Evolutionary conservation across 192 early-diverging fungal genomes (phyloP).

Genomic region (Coemansia sp.): DNA sequence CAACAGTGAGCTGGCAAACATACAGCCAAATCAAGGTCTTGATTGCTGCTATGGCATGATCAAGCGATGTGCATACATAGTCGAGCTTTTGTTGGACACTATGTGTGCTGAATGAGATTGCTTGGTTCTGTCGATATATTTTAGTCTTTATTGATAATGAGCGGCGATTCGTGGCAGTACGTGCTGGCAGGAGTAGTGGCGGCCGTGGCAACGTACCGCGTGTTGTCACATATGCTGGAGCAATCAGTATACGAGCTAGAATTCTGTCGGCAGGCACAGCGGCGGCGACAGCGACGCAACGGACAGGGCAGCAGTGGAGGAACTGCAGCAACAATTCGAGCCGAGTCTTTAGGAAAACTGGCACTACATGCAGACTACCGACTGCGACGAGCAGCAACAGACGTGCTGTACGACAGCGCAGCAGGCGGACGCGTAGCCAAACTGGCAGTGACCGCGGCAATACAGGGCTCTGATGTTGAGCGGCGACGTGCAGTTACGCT

Average conservation of each 20-base stretch:
- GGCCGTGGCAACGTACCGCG: conserved; percentile 25
- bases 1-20: neutral
- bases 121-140: neutral
- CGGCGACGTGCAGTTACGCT: conserved; percentile 15
- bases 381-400: conserved; percentile 18
- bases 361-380: conserved; percentile 18
- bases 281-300: conserved; percentile 17
- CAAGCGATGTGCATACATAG: neutral
- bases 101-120: too few relatives aligned
- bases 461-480: neutral
- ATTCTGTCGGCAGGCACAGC: neutral
- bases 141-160: neutral
- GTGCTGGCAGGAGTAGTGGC: conserved; percentile 11
- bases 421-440: conserved; percentile 13
- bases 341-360: conserved; percentile 18
- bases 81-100: neutral
- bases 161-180: conserved; percentile 14
- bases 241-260: conserved; percentile 32
- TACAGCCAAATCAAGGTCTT: neutral
- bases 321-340: neutral
- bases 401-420: conserved; percentile 32
- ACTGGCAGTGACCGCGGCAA: conserved; percentile 15
- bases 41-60: neutral
- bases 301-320: conserved; percentile 12
- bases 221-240: conserved; percentile 29